These are phyloP conservation scores for Beauveria sp. DNA, from an alignment of 2,329 filamentous ascomycete species.

Conservation along the genomic window DNA sequence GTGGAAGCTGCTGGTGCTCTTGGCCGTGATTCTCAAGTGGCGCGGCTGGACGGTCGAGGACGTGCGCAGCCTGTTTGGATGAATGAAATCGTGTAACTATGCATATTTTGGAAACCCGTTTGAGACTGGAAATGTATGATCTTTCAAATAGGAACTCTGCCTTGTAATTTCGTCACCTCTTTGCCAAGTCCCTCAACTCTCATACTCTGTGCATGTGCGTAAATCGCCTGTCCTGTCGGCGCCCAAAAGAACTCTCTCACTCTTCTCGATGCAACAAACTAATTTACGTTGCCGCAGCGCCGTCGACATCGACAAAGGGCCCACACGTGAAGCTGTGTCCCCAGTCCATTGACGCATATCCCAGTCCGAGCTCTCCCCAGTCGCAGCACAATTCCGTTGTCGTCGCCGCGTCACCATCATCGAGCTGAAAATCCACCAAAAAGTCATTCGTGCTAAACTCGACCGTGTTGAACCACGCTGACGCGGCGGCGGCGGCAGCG, in stretches of 20 bases:
- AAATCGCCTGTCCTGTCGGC: neutral
- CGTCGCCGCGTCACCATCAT: neutral
- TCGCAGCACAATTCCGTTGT: constrained; percentile 2
- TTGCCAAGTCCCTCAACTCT: too few relatives aligned
- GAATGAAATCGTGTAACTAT: neutral
- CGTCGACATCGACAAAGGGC: neutral
- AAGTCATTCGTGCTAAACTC: constrained; percentile 9
- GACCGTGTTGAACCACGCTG: constrained; percentile 1
- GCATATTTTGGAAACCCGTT: neutral
- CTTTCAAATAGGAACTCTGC: neutral
- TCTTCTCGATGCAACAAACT: too few relatives aligned
- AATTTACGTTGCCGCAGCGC: neutral
- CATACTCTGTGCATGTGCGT: neutral
- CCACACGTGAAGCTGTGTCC: constrained; percentile 1
- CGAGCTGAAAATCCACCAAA: neutral
- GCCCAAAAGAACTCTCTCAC: too few relatives aligned
- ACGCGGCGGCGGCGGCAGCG: neutral
- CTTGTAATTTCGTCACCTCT: too few relatives aligned
- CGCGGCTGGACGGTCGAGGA: constrained; percentile 5
- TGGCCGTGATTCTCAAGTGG: neutral
- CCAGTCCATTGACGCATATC: neutral
- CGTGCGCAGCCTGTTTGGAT: neutral
- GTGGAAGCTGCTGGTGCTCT: constrained; percentile 8
- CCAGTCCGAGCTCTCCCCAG: constrained; percentile 5
- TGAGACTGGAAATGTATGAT: neutral